Evolutionary conservation across 768 basidiomycete genomes (phyloP).

Genomic region (Boletus subparvulus): DNA sequence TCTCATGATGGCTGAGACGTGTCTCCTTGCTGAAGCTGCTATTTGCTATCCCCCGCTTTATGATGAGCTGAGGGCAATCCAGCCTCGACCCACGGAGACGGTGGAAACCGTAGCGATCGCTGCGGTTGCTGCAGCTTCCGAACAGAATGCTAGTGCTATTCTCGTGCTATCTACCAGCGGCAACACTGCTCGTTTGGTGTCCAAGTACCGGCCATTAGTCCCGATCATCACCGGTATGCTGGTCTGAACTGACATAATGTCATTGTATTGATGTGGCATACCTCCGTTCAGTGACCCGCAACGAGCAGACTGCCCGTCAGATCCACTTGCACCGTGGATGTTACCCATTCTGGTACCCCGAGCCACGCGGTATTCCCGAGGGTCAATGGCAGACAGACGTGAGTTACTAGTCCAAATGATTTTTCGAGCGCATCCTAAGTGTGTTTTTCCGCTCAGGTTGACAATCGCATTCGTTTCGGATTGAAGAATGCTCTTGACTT

Average conservation of each 20-base stretch:
- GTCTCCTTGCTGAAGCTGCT: conserved; percentile 91
- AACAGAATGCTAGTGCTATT: conserved; percentile 94
- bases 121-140: conserved; percentile 90
- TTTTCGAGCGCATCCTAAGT: conserved; percentile 9
- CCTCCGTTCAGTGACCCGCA: conserved; percentile 75
- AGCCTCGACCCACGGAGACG: conserved; percentile 87
- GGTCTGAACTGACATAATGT: not conserved
- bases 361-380: conserved; percentile 83
- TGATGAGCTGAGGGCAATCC: conserved; percentile 78
- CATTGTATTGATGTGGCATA: conserved; percentile 4
- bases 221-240: conserved; percentile 90
- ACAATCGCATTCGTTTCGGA: conserved; percentile 88
- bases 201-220: conserved; percentile 91
- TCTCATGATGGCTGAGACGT: conserved; percentile 99
- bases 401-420: conserved; percentile 28
- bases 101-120: conserved; percentile 96
- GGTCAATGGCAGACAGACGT: conserved; percentile 99
- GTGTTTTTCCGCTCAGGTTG: conserved; percentile 51
- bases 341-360: conserved; percentile 96
- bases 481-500: conserved; percentile 79
- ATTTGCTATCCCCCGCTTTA: conserved; percentile 95
- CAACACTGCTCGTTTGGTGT: conserved; percentile 91
- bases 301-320: conserved; percentile 93
- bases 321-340: conserved; percentile 95
- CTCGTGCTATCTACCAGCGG: conserved; percentile 96